A percentile compares a stretch with the other conserved stretches of the same genome.
Evolutionary conservation across 768 basidiomycete genomes (phyloP).

Genomic region (Pulveroboletus sp.): DNA sequence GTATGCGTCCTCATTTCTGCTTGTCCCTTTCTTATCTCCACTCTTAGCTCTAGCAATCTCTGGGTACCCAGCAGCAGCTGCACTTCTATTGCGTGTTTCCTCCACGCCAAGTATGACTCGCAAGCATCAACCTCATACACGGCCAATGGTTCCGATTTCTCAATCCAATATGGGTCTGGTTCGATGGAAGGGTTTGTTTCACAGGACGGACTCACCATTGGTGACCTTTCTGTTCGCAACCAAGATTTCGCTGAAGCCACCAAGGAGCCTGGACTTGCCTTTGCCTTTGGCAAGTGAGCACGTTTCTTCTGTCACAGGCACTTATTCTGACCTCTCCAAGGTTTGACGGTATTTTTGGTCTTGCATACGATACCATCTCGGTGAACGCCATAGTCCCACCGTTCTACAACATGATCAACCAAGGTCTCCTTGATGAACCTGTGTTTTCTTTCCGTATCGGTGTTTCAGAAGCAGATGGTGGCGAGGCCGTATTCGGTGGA

Average conservation of each 20-base stretch:
- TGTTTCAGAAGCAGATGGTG: slow-evolving; percentile 79
- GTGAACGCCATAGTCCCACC: slow-evolving; percentile 92
- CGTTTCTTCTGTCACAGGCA: not conserved
- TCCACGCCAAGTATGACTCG: slow-evolving; percentile 90
- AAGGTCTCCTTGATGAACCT: slow-evolving; percentile 74
- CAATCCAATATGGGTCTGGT: slow-evolving; percentile 92
- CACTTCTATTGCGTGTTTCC: slow-evolving; percentile 88
- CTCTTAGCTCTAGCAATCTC: slow-evolving; percentile 77
- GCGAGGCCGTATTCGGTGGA: slow-evolving; percentile 90
- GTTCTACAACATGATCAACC: slow-evolving; percentile 88
- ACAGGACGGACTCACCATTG: slow-evolving; percentile 72
- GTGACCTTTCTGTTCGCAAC: slow-evolving; percentile 66
- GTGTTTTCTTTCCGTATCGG: slow-evolving; percentile 96
- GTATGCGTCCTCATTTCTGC: slow-evolving; percentile 31
- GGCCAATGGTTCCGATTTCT: slow-evolving; percentile 82
- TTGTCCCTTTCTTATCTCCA: slow-evolving; percentile 18
- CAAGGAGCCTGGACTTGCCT: slow-evolving; percentile 94
- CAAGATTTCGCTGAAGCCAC: slow-evolving; percentile 95
- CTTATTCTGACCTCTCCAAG: slow-evolving; percentile 34
- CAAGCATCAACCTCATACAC: slow-evolving; percentile 77
- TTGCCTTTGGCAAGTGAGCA: slow-evolving; percentile 90
- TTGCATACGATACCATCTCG: slow-evolving; percentile 92
- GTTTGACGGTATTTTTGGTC: slow-evolving; percentile 93
- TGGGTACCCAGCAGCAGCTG: slow-evolving; percentile 87
- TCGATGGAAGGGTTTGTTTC: slow-evolving; percentile 97